These are phyloP conservation scores for Paramecium caudatum DNA, from an alignment of 73 alveolate genomes.

Conservation along the genomic window DNA sequence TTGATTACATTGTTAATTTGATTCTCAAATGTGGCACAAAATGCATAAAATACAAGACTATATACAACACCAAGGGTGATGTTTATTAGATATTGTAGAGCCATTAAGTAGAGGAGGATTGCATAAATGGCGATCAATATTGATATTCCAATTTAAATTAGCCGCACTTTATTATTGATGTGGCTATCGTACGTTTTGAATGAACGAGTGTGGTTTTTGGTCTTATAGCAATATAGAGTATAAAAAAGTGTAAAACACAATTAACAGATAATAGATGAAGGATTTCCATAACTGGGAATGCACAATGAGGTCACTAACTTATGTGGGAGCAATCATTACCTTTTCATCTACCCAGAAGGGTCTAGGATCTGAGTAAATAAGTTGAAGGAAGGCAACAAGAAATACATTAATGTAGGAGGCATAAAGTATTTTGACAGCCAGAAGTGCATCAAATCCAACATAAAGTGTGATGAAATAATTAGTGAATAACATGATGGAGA, in stretches of 20 bases:
- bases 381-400: neutral
- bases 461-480: slow-evolving; percentile 20
- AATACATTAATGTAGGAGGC: neutral
- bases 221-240: slow-evolving; percentile 13
- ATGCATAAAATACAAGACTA: slow-evolving; percentile 37
- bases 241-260: slow-evolving; percentile 17
- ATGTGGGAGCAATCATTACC: neutral
- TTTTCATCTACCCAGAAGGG: slow-evolving; percentile 44
- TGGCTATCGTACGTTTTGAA: neutral
- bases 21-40: neutral
- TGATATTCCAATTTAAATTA: neutral
- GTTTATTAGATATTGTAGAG: slow-evolving; percentile 39
- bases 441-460: slow-evolving; percentile 67
- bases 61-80: neutral
- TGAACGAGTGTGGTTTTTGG: neutral
- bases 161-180: neutral
- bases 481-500: neutral
- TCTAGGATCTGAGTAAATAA: slow-evolving; percentile 61
- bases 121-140: neutral
- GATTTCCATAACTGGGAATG: slow-evolving; percentile 51
- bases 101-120: slow-evolving; percentile 23
- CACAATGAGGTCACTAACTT: slow-evolving; percentile 42
- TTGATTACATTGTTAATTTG: neutral
- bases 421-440: slow-evolving; percentile 33
- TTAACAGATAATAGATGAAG: slow-evolving; percentile 38